These are phyloP conservation scores for Fraxinus dipetala DNA, from an alignment of 305 asterid genomes.

Conservation along the genomic window DNA sequence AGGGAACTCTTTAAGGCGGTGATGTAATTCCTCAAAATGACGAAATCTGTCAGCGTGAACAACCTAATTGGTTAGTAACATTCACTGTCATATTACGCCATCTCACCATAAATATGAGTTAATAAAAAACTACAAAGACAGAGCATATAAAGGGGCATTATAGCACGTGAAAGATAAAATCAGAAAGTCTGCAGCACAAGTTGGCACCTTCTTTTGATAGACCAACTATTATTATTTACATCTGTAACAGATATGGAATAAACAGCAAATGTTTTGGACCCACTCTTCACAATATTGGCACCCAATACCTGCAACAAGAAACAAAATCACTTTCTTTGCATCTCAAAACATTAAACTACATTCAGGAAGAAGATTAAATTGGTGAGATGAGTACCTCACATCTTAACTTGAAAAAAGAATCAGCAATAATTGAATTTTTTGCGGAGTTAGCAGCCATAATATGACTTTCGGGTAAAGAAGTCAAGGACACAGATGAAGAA, in stretches of 20 bases:
- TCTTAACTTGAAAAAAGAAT: slow-evolving; percentile 70
- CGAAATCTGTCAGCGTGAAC: slow-evolving; percentile 61
- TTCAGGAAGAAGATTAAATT: slow-evolving; percentile 17
- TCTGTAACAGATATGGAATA: slow-evolving; percentile 87
- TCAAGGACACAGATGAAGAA: slow-evolving; percentile 65
- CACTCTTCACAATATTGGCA: slow-evolving; percentile 93
- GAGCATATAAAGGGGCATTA: neutral
- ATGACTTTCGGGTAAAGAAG: slow-evolving; percentile 63
- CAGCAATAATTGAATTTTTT: slow-evolving; percentile 59
- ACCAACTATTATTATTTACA: slow-evolving; percentile 77
- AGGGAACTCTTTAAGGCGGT: slow-evolving; percentile 86
- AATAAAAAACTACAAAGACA: slow-evolving; percentile 1
- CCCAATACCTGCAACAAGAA: slow-evolving; percentile 65
- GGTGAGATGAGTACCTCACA: slow-evolving; percentile 66
- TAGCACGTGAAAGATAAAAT: slow-evolving; percentile 9
- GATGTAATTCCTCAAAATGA: slow-evolving; percentile 96
- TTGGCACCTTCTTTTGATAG: slow-evolving; percentile 90
- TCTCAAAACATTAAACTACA: slow-evolving; percentile 26
- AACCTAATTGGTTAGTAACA: slow-evolving; percentile 2
- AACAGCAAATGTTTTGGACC: slow-evolving; percentile 81
- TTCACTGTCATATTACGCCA: neutral
- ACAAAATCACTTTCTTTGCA: slow-evolving; percentile 20
- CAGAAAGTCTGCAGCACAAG: slow-evolving; percentile 14
- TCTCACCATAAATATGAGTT: neutral
- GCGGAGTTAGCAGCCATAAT: slow-evolving; percentile 53